Evolutionary conservation across 805 yeast species (phyloP).

Genomic region (Wickerhamomyces bovis): DNA sequence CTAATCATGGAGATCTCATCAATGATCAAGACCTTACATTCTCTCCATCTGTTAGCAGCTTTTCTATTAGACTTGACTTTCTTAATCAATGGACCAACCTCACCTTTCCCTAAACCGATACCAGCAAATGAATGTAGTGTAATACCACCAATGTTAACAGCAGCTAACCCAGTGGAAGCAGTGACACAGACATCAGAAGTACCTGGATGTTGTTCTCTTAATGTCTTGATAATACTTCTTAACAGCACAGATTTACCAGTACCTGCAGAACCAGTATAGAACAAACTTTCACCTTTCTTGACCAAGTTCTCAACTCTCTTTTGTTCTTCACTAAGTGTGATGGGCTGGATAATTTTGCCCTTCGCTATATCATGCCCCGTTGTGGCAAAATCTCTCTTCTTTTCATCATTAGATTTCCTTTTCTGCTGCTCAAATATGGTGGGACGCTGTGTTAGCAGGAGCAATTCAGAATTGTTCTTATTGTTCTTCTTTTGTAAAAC

Average conservation of each 20-base stretch:
- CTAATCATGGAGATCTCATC: slow-evolving; percentile 84
- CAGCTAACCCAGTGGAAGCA: slow-evolving; percentile 83
- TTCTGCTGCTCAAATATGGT: slow-evolving; percentile 2
- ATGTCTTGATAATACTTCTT: slow-evolving; percentile 49
- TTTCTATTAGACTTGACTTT: slow-evolving; percentile 49
- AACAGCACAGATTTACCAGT: slow-evolving; percentile 94
- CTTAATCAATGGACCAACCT: slow-evolving; percentile 37
- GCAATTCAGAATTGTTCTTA: slow-evolving; percentile 21
- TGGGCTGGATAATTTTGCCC: slow-evolving; percentile 23
- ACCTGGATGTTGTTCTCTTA: slow-evolving; percentile 38
- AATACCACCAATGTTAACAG: slow-evolving; percentile 74
- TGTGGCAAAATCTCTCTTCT: neutral
- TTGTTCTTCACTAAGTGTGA: slow-evolving; percentile 53
- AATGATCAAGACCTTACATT: slow-evolving; percentile 52
- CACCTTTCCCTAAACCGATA: slow-evolving; percentile 64
- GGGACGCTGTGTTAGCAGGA: slow-evolving; percentile 27
- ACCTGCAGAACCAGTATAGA: slow-evolving; percentile 97
- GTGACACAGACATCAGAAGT: slow-evolving; percentile 62
- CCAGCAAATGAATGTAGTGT: slow-evolving; percentile 77
- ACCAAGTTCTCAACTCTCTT: slow-evolving; percentile 60
- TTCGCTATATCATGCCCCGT: neutral
- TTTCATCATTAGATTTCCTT: neutral
- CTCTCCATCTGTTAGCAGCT: slow-evolving; percentile 48
- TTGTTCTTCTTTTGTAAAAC: neutral
- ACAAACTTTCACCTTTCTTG: slow-evolving; percentile 57